phyloP scores from a whole-genome alignment of 1,284 basidiomycete species.

The Schizophyllum commune region DNA sequence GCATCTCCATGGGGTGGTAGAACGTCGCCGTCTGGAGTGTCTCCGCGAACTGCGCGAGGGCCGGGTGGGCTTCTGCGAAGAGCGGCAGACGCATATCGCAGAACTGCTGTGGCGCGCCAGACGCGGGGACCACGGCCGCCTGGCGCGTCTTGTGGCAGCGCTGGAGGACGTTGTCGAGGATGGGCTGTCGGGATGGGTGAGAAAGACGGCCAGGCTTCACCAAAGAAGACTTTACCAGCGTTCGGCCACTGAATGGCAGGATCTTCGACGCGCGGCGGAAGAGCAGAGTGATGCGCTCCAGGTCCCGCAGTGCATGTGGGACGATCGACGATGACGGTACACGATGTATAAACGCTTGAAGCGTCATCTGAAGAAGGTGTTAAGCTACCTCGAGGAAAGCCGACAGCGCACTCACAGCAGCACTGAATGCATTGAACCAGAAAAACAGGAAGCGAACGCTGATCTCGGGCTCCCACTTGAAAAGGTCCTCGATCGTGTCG shows the following conservation, averaged over 20 bases:
- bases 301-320: constrained; percentile 41
- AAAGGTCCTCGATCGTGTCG: constrained; percentile 49
- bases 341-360: constrained; percentile 50
- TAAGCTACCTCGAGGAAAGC: neutral
- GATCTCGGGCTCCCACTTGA: constrained; percentile 52
- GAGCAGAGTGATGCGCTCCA: constrained; percentile 38
- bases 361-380: constrained; percentile 42
- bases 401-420: constrained; percentile 39
- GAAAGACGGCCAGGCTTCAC: too few relatives aligned
- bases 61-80: constrained; percentile 25
- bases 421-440: constrained; percentile 74
- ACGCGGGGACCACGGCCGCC: constrained; percentile 14
- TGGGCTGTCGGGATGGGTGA: too few relatives aligned
- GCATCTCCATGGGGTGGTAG: constrained; percentile 9
- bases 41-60: constrained; percentile 24
- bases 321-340: constrained; percentile 43
- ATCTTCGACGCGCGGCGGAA: constrained; percentile 39
- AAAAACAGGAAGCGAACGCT: constrained; percentile 68
- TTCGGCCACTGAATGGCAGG: constrained; percentile 40
- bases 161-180: constrained; percentile 41
- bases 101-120: constrained; percentile 7
- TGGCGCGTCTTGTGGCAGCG: constrained; percentile 32
- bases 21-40: neutral
- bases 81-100: constrained; percentile 19
- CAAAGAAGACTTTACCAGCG: constrained; percentile 31